Evolutionary conservation across 148 eudicot genomes (phyloP).

Genomic region (Persicaria maculosa): DNA sequence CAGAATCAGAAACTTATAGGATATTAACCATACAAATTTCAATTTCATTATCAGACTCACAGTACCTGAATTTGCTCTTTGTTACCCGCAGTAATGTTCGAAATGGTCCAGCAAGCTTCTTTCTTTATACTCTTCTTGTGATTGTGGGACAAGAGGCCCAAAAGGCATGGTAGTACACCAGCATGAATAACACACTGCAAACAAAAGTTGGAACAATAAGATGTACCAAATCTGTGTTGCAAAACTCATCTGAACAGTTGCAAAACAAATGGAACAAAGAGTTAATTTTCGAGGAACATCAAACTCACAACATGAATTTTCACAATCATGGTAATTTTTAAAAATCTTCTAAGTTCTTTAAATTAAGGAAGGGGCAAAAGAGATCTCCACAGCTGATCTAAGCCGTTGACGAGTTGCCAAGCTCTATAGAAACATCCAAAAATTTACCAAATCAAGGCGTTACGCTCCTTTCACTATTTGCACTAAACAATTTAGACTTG

Average conservation of each 20-base stretch:
- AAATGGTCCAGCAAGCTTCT: slow-evolving; percentile 61
- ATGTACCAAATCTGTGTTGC: background rate
- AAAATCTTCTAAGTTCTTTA: background rate
- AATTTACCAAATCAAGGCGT: too few relatives aligned
- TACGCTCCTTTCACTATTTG: too few relatives aligned
- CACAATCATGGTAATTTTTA: background rate
- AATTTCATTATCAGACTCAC: background rate
- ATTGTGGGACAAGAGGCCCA: slow-evolving; percentile 28
- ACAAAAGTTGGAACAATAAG: background rate
- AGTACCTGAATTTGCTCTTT: slow-evolving; percentile 45
- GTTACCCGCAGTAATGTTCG: slow-evolving; percentile 53
- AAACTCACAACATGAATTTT: background rate
- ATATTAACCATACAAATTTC: background rate
- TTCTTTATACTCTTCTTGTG: slow-evolving; percentile 47
- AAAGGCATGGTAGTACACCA: slow-evolving; percentile 34
- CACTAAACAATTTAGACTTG: too few relatives aligned
- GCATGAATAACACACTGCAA: slow-evolving; percentile 33
- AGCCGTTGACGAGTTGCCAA: too few relatives aligned
- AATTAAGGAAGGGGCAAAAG: background rate
- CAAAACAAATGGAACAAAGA: background rate
- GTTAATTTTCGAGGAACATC: background rate
- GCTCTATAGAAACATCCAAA: too few relatives aligned
- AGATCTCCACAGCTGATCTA: too few relatives aligned
- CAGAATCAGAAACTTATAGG: background rate
- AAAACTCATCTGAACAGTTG: background rate